These are phyloP conservation scores for Salinomyces thailandicus DNA, from an alignment of 2,329 filamentous ascomycete species.

Conservation along the genomic window DNA sequence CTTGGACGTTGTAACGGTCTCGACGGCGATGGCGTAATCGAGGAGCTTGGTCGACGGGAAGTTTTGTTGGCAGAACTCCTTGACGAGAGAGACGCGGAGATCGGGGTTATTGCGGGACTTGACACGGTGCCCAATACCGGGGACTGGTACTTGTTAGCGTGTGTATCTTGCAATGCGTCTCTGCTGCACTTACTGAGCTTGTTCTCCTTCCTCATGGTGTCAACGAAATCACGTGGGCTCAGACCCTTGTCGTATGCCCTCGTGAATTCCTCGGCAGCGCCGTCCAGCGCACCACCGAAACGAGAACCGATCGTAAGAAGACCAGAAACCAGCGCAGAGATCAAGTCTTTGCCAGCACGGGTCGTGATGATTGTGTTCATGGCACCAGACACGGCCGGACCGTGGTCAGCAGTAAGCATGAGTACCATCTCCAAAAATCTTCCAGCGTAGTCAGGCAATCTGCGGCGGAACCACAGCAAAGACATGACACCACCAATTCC, in stretches of 20 bases:
- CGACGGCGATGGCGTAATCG: constrained; percentile 95
- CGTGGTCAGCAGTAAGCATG: constrained; percentile 99
- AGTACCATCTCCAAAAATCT: constrained; percentile 99
- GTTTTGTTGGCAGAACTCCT: constrained; percentile 95
- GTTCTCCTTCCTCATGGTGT: constrained; percentile 99
- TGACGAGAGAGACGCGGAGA: constrained; percentile 97
- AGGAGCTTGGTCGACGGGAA: constrained; percentile 98
- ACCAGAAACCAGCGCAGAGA: constrained; percentile 89
- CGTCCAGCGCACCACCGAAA: constrained; percentile 96
- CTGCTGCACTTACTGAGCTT: constrained; percentile 64
- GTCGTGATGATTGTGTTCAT: constrained; percentile 99
- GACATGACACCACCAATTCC: constrained; percentile 99
- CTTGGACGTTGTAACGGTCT: constrained; percentile 97
- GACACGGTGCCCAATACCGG: constrained; percentile 97
- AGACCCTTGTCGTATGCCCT: constrained; percentile 97
- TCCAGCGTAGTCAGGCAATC: constrained; percentile 89
- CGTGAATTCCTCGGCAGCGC: constrained; percentile 96
- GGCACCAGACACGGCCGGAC: constrained; percentile 94
- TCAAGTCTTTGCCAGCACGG: constrained; percentile 96
- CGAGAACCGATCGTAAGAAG: constrained; percentile 95
- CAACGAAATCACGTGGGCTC: constrained; percentile 96
- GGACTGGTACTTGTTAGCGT: constrained; percentile 46
- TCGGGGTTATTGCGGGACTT: constrained; percentile 99
- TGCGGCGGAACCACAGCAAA: constrained; percentile 97
- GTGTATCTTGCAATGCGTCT: constrained; percentile 1